Percentiles rank a stretch among this genome's conserved stretches.
Evolutionary conservation across 1,139 yeast genomes (phyloP).

Genomic region (Nematodospora anomalae): DNA sequence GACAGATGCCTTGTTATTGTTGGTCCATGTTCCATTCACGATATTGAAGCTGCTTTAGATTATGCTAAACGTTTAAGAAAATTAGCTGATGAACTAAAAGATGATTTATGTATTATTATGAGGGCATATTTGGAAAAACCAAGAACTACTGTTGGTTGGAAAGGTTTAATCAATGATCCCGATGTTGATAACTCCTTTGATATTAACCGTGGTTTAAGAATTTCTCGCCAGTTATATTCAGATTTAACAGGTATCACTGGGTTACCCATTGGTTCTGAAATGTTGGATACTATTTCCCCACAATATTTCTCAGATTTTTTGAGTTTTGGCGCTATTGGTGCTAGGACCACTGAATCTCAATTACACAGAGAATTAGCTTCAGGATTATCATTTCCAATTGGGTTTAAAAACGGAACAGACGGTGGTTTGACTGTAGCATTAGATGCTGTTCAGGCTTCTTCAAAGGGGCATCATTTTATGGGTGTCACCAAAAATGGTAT

Average conservation of each 20-base stretch:
- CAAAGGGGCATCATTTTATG: constrained; percentile 91
- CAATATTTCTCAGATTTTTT: constrained; percentile 88
- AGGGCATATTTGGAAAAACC: constrained; percentile 98
- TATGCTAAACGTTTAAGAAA: constrained; percentile 69
- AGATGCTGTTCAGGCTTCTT: constrained; percentile 91
- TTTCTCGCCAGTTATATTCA: constrained; percentile 83
- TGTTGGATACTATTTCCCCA: constrained; percentile 96
- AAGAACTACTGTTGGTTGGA: constrained; percentile 99
- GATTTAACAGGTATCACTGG: constrained; percentile 60
- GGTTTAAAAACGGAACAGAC: constrained; percentile 96
- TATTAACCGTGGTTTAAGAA: constrained; percentile 89
- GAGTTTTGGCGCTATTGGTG: constrained; percentile 96
- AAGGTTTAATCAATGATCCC: constrained; percentile 95
- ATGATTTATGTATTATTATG: constrained; percentile 86
- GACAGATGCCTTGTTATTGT: constrained; percentile 81
- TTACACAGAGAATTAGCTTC: constrained; percentile 95
- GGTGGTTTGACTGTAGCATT: constrained; percentile 90
- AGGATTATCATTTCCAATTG: constrained; percentile 94
- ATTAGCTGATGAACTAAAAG: constrained; percentile 61
- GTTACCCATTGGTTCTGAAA: constrained; percentile 93
- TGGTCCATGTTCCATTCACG: constrained; percentile 98
- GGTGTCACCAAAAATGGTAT: constrained; percentile 87
- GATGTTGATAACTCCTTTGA: constrained; percentile 92
- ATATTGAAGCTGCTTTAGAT: constrained; percentile 88
- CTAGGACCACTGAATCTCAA: constrained; percentile 96